Conservation (phyloP, 352 stramenopile genomes). For the Globisporangium echinulatum region DNA sequence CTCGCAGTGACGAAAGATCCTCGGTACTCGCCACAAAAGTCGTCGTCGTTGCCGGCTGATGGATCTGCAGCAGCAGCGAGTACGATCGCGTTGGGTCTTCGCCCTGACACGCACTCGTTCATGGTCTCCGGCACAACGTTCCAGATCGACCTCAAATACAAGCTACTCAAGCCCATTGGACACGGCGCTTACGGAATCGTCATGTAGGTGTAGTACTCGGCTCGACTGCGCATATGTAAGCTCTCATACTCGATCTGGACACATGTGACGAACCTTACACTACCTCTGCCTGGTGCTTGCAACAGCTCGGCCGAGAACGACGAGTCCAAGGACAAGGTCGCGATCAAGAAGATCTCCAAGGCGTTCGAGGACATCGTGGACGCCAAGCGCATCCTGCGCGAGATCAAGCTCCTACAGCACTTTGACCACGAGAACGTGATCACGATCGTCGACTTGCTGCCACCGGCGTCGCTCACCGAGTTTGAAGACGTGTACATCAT, state of each 20-base stretch:
- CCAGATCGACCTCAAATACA: conserved; percentile 91
- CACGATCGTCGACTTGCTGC: conserved; percentile 93
- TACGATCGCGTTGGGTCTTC: conserved; percentile 16
- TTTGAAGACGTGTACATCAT: conserved; percentile 99
- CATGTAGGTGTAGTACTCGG: conserved; percentile 55
- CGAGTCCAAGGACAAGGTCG: conserved; percentile 80
- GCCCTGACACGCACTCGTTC: conserved; percentile 69
- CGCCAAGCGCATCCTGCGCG: conserved; percentile 97
- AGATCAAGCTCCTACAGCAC: conserved; percentile 93
- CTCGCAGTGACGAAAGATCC: conserved; percentile 1
- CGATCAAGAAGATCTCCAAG: conserved; percentile 87
- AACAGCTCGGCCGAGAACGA: conserved; percentile 70
- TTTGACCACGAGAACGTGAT: conserved; percentile 96
- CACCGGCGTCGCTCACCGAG: conserved; percentile 87
- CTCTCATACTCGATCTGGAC: no score
- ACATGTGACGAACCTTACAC: background rate
- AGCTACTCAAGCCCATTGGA: conserved; percentile 93
- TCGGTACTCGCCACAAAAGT: conserved; percentile 4
- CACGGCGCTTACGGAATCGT: conserved; percentile 93
- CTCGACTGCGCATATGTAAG: background rate
- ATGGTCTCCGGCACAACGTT: conserved; percentile 86
- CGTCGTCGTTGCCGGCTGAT: background rate
- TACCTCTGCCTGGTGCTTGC: background rate
- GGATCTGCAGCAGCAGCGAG: background rate
- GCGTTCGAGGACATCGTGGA: conserved; percentile 98